A percentile compares a stretch with the other conserved stretches of the same genome.
Evolutionary conservation across 257 asterid species (phyloP).

Genomic region (Misopates orontium): DNA sequence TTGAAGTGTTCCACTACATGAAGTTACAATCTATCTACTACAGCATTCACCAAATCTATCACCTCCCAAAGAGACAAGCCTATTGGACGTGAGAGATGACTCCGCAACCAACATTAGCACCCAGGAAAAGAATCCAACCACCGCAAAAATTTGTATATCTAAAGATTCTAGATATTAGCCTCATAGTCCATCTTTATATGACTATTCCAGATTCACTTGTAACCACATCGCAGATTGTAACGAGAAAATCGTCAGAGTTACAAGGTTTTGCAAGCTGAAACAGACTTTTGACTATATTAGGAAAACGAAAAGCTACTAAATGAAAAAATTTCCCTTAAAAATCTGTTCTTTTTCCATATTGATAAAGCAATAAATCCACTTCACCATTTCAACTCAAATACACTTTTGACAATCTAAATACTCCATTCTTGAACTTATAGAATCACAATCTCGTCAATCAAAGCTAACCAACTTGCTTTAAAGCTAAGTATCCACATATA

Average conservation of each 20-base stretch:
- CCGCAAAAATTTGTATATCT: too few relatives aligned
- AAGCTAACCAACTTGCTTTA: background rate
- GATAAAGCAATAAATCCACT: background rate
- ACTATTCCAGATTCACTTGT: background rate
- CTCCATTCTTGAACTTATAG: slow-evolving; percentile 7
- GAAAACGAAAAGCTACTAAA: background rate
- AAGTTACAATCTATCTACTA: too few relatives aligned
- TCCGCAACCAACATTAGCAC: too few relatives aligned
- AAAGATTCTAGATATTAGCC: too few relatives aligned
- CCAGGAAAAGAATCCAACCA: too few relatives aligned
- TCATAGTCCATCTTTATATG: too few relatives aligned
- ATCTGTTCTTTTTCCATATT: too few relatives aligned
- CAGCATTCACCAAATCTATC: too few relatives aligned
- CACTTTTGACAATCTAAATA: background rate
- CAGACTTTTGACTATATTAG: too few relatives aligned
- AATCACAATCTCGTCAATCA: slow-evolving; percentile 10
- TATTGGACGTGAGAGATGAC: too few relatives aligned
- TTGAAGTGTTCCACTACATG: too few relatives aligned
- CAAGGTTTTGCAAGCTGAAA: background rate
- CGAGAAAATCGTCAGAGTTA: background rate
- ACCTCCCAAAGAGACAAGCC: too few relatives aligned
- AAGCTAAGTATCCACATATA: background rate
- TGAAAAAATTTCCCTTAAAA: background rate
- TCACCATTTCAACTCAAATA: background rate
- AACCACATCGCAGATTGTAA: background rate